Percentiles rank a stretch among this genome's conserved stretches.
These are phyloP conservation scores for Colletotrichum viniferum DNA, from an alignment of 2,329 filamentous ascomycete species.

Conservation along the genomic window DNA sequence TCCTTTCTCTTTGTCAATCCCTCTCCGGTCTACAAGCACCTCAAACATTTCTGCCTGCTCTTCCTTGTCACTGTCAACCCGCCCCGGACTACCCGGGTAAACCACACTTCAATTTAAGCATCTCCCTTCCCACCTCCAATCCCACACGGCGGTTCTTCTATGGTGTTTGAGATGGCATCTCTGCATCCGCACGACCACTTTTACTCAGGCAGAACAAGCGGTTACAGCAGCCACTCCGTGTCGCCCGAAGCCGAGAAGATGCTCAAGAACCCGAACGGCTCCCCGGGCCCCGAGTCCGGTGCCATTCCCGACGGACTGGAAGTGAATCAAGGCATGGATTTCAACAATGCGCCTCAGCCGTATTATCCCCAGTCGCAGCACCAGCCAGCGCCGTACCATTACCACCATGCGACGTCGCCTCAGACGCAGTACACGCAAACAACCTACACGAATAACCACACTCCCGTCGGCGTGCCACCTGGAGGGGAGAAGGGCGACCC, in stretches of 20 bases:
- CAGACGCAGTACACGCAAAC: background rate
- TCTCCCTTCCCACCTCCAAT: background rate
- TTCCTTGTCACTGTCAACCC: background rate
- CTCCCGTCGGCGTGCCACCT: background rate
- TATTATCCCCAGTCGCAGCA: background rate
- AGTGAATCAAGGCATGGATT: background rate
- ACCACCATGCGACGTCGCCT: background rate
- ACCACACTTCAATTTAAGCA: background rate
- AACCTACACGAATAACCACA: background rate
- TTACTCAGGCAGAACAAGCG: background rate
- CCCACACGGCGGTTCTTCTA: background rate
- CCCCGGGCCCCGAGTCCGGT: background rate
- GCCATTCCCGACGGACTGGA: conserved; percentile 14
- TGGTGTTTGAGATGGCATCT: background rate
- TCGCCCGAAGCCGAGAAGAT: conserved; percentile 15
- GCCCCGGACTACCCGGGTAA: background rate
- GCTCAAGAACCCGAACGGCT: conserved; percentile 6
- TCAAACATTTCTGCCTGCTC: background rate
- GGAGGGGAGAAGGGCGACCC: background rate
- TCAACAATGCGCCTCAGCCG: conserved; percentile 5
- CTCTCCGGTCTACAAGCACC: background rate
- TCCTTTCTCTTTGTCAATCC: background rate
- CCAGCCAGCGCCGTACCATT: background rate
- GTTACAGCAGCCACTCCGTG: background rate
- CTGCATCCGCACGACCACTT: conserved; percentile 6